These are phyloP conservation scores for Penicillium cataractarum DNA, from an alignment of 495 filamentous ascomycete genomes.

Conservation along the genomic window DNA sequence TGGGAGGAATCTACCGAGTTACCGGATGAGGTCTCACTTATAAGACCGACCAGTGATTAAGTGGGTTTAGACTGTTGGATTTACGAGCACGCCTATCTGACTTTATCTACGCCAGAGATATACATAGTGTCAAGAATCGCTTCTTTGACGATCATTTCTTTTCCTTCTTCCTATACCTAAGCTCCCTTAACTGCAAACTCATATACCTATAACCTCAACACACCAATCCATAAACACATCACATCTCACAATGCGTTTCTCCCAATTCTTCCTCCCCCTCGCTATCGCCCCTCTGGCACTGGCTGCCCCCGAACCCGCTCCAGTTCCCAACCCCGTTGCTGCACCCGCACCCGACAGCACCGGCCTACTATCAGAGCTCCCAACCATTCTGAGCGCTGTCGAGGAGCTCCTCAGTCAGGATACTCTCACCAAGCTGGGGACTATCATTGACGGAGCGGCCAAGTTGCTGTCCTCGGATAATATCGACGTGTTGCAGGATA, in stretches of 20 bases:
- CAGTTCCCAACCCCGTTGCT: slow-evolving; percentile 29
- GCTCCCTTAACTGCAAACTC: neutral
- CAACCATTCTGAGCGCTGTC: slow-evolving; percentile 28
- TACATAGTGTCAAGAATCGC: neutral
- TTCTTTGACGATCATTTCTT: neutral
- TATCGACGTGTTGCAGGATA: slow-evolving; percentile 35
- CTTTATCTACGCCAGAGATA: slow-evolving; percentile 2
- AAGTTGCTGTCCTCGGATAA: slow-evolving; percentile 36
- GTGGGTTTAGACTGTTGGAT: neutral
- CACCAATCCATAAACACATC: neutral
- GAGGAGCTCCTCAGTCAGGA: slow-evolving; percentile 40
- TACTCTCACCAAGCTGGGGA: slow-evolving; percentile 49
- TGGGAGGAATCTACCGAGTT: neutral
- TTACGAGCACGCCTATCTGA: slow-evolving; percentile 1
- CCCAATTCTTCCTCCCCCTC: slow-evolving; percentile 32
- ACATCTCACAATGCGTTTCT: slow-evolving; percentile 32
- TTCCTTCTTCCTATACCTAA: neutral
- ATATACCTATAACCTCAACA: neutral
- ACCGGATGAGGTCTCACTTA: neutral
- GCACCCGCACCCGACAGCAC: slow-evolving; percentile 24
- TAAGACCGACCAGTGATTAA: neutral
- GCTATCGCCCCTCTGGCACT: slow-evolving; percentile 36
- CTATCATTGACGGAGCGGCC: slow-evolving; percentile 38
- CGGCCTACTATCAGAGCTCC: slow-evolving; percentile 34
- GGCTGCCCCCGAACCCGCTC: slow-evolving; percentile 35